Conservation (phyloP, 371 early-diverging fungal genomes). For the Umbelopsis sp. region DNA sequence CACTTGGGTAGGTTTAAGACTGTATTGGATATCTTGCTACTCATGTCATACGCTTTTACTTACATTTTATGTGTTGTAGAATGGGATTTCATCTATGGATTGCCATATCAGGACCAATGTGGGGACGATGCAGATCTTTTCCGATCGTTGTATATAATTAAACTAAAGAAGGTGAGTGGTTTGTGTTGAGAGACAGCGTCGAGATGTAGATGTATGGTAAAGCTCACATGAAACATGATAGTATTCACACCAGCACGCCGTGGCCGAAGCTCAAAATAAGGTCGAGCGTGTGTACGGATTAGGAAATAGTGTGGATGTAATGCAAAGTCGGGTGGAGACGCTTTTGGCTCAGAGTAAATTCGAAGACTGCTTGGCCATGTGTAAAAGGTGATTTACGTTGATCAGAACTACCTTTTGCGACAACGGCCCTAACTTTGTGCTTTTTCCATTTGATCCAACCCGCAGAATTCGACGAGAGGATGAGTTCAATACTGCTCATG, state of each 20-base stretch:
- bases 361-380: conserved; percentile 59
- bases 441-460: not conserved
- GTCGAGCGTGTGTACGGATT: conserved; percentile 51
- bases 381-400: conserved; percentile 49
- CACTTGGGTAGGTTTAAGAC: conserved; percentile 53
- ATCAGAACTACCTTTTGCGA: not conserved
- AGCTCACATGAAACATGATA: conserved; percentile 10
- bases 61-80: conserved; percentile 37
- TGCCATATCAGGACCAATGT: conserved; percentile 61
- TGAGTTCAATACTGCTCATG: conserved; percentile 56
- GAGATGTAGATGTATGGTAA: not conserved
- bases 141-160: conserved; percentile 59
- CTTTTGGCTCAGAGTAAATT: conserved; percentile 57
- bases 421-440: not conserved
- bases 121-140: conserved; percentile 63
- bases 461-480: conserved; percentile 63
- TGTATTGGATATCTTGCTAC: not conserved
- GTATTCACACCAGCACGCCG: conserved; percentile 46
- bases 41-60: not conserved
- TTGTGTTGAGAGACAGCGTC: too few relatives aligned
- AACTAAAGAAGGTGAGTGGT: conserved; percentile 57
- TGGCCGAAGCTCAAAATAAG: conserved; percentile 41
- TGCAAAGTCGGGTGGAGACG: conserved; percentile 63
- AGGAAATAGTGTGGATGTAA: conserved; percentile 59
- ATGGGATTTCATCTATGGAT: conserved; percentile 56